Base-by-base conservation (phyloP, 257 asterid genomes). In the Hygrophila difformis region DNA sequence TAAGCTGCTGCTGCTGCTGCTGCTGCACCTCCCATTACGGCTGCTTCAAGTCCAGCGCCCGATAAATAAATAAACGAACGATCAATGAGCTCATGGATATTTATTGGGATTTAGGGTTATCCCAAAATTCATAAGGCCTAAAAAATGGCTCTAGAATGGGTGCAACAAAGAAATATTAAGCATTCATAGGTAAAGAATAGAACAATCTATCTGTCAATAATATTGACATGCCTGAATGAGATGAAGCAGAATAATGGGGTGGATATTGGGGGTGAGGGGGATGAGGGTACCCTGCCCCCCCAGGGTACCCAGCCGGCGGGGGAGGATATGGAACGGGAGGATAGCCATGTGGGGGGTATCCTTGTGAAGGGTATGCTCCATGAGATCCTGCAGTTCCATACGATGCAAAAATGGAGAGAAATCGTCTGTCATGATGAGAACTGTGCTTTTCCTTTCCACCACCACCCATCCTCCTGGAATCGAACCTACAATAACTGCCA, bases 1-100 rank as follows among this genome's bases (percentile, higher is more conserved):
- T 49, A 49, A 49, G 44, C 48, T 1, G 28, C 43, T 31, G n/a
- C n/a, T n/a, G n/a, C n/a, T n/a, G n/a, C n/a, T n/a, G n/a, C n/a
- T n/a, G 55, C 55, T 18, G 55, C 55, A 18, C 44, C 55, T 15
- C 55, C 55, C 6, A 34, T 34, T 35, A 49, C 13, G 18, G 18
- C 26, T 35, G 44, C 43, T 49, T 44, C 55, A 22, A 49, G n/a
- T 21, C 55, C 55, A 34, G 18, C 26, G 15, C 55, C 55, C 36
- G 49, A 12, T 26, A 20, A 4, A 1, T 5, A 18, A 22, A 21
- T 21, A 21, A 29, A n/a, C n/a, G n/a, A n/a, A 7, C n/a, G n/a
- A n/a, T n/a, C n/a, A n/a, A n/a, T n/a, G n/a, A n/a, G n/a, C n/a
- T n/a, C n/a, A n/a, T n/a, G n/a, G n/a, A n/a, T n/a, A n/a, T n/a